Conservation (phyloP, 768 basidiomycete genomes). For the Tricholoma sp. region DNA sequence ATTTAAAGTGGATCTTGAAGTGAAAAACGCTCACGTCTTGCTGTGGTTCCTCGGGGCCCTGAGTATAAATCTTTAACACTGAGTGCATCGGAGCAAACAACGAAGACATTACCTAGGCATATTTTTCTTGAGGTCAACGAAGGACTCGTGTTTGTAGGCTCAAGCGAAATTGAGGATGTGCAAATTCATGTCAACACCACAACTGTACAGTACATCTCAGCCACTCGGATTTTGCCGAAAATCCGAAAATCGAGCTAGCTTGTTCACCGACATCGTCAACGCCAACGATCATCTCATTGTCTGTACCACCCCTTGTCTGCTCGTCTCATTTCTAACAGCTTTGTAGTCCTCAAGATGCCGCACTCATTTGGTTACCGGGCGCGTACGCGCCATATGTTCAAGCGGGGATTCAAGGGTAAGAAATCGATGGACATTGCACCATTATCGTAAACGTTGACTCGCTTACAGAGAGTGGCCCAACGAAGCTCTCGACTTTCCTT, state of each 20-base stretch:
- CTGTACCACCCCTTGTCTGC: conserved; percentile 32
- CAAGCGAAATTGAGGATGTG: conserved; percentile 17
- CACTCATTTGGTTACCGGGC: conserved; percentile 99
- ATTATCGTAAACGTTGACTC: conserved; percentile 10
- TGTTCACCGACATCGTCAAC: conserved; percentile 35
- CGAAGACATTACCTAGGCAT: conserved; percentile 74
- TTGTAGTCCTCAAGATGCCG: conserved; percentile 81
- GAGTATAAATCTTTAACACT: conserved; percentile 27
- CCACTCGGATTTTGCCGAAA: conserved; percentile 62
- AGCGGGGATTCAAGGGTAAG: conserved; percentile 95
- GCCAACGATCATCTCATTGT: conserved; percentile 35
- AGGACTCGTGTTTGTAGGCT: conserved; percentile 21
- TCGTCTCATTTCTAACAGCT: conserved; percentile 13
- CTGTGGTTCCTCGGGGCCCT: conserved; percentile 90
- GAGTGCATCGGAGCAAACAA: conserved; percentile 6
- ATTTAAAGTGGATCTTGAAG: conserved; percentile 60
- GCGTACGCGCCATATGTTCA: conserved; percentile 99
- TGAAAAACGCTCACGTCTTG: conserved; percentile 80
- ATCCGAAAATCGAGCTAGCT: conserved; percentile 22
- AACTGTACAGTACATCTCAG: conserved; percentile 63
- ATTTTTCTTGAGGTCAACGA: conserved; percentile 50
- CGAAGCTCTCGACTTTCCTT: conserved; percentile 90
- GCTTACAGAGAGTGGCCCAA: conserved; percentile 74
- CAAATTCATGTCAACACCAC: conserved; percentile 42
- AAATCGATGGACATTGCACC: conserved; percentile 7